Evolutionary conservation across 2,329 filamentous ascomycete genomes (phyloP).

Genomic region (Alternaria sp.): DNA sequence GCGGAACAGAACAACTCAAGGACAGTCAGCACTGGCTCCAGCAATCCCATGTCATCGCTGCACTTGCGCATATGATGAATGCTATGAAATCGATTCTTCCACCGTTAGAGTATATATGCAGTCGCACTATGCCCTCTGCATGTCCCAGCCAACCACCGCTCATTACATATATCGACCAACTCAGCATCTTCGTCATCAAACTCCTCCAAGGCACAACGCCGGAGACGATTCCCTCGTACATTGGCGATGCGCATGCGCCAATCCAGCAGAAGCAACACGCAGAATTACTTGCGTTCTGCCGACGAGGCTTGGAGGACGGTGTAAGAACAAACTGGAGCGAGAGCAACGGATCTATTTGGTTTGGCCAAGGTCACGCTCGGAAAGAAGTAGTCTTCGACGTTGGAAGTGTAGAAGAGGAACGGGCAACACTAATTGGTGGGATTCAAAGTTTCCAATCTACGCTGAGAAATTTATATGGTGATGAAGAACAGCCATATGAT

Average conservation of each 20-base stretch:
- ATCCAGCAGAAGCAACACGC: slow-evolving; percentile 2
- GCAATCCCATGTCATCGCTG: slow-evolving; percentile 52
- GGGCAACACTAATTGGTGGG: slow-evolving; percentile 20
- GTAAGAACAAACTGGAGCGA: slow-evolving; percentile 59
- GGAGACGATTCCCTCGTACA: slow-evolving; percentile 25
- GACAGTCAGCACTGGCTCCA: slow-evolving; percentile 47
- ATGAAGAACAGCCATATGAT: neutral
- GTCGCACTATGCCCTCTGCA: slow-evolving; percentile 31
- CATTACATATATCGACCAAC: slow-evolving; percentile 52
- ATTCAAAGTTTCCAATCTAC: neutral
- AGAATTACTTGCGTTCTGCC: slow-evolving; percentile 39
- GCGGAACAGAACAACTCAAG: slow-evolving; percentile 50
- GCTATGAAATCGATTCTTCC: slow-evolving; percentile 54
- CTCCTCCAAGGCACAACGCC: slow-evolving; percentile 36
- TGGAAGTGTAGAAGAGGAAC: slow-evolving; percentile 40
- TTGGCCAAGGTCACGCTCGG: slow-evolving; percentile 56
- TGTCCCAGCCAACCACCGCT: slow-evolving; percentile 28
- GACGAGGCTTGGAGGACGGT: slow-evolving; percentile 55
- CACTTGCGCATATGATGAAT: slow-evolving; percentile 52
- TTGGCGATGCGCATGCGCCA: slow-evolving; percentile 18
- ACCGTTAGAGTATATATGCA: slow-evolving; percentile 59
- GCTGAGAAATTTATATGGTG: slow-evolving; percentile 1
- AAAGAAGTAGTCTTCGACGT: slow-evolving; percentile 57
- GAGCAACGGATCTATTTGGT: slow-evolving; percentile 51
- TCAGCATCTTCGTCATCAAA: slow-evolving; percentile 47